Percentiles rank a stretch among this genome's conserved stretches.
Conservation (phyloP, 208 protist genomes). For the Wallacemonas sp. region DNA sequence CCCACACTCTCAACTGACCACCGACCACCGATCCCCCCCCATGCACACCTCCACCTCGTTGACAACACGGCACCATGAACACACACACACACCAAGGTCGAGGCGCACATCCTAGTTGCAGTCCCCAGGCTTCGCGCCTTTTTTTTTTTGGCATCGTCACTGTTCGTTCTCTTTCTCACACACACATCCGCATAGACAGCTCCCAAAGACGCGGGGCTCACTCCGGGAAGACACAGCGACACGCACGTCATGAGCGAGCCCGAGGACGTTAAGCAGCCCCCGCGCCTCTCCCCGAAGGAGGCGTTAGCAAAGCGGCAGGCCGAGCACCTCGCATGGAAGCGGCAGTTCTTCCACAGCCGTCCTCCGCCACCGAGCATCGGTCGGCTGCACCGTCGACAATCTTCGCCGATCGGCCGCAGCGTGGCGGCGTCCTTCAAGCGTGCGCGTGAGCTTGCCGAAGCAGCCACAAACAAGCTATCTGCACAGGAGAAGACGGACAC, state of each 20-base stretch:
- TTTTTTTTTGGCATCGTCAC: too few species aligned
- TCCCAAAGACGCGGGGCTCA: too few species aligned
- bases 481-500: neutral
- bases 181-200: too few species aligned
- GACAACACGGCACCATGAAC: too few species aligned
- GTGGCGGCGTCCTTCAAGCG: slow-evolving; percentile 17
- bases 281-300: slow-evolving; percentile 20
- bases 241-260: neutral
- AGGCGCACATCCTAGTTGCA: too few species aligned
- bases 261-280: neutral
- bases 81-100: too few species aligned
- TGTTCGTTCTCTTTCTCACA: too few species aligned
- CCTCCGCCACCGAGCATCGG: slow-evolving; percentile 55
- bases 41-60: too few species aligned
- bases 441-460: slow-evolving; percentile 20
- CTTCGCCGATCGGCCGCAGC: slow-evolving; percentile 13
- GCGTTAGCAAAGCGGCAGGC: slow-evolving; percentile 30
- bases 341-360: slow-evolving; percentile 67
- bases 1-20: too few species aligned
- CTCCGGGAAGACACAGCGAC: too few species aligned
- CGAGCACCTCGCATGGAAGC: slow-evolving; percentile 70
- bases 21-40: too few species aligned
- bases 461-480: neutral
- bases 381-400: slow-evolving; percentile 43
- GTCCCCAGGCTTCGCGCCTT: too few species aligned